These are phyloP conservation scores for Candida peoriensis DNA, from an alignment of 805 yeast genomes.

Conservation along the genomic window DNA sequence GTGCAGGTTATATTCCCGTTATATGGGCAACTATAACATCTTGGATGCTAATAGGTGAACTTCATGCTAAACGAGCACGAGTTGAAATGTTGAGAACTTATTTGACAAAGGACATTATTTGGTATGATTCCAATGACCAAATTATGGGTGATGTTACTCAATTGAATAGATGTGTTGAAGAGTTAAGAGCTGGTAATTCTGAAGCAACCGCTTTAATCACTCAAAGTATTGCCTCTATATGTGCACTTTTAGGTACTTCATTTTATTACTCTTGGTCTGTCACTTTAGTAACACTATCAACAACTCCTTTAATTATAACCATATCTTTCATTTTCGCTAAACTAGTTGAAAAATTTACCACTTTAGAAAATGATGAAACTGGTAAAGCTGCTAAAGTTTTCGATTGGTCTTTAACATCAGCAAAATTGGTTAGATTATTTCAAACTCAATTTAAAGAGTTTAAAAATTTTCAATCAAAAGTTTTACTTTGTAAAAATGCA, in stretches of 20 bases:
- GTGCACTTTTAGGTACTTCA: conserved; percentile 57
- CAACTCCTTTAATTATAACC: conserved; percentile 60
- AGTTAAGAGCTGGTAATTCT: conserved; percentile 59
- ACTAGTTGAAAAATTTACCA: conserved; percentile 44
- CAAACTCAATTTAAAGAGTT: conserved; percentile 53
- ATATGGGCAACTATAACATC: conserved; percentile 50
- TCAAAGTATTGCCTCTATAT: conserved; percentile 47
- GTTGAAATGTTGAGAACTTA: conserved; percentile 37
- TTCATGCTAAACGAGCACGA: conserved; percentile 58
- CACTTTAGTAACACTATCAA: conserved; percentile 70
- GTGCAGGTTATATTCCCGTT: conserved; percentile 38
- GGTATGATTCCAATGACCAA: conserved; percentile 59
- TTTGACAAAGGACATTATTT: conserved; percentile 41
- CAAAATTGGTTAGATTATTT: conserved; percentile 55
- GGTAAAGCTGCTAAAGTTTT: conserved; percentile 53
- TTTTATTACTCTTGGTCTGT: conserved; percentile 81
- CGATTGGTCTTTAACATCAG: conserved; percentile 65
- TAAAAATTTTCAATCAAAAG: conserved; percentile 31
- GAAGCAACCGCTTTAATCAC: conserved; percentile 57
- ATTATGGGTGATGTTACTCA: conserved; percentile 62
- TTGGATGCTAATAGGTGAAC: conserved; percentile 73
- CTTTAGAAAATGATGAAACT: conserved; percentile 51
- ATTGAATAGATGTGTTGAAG: conserved; percentile 69
- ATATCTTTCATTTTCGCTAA: conserved; percentile 47
- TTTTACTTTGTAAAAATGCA: conserved; percentile 29